Conservation (phyloP, 1,284 basidiomycete species). For the Marasmius oreades region DNA sequence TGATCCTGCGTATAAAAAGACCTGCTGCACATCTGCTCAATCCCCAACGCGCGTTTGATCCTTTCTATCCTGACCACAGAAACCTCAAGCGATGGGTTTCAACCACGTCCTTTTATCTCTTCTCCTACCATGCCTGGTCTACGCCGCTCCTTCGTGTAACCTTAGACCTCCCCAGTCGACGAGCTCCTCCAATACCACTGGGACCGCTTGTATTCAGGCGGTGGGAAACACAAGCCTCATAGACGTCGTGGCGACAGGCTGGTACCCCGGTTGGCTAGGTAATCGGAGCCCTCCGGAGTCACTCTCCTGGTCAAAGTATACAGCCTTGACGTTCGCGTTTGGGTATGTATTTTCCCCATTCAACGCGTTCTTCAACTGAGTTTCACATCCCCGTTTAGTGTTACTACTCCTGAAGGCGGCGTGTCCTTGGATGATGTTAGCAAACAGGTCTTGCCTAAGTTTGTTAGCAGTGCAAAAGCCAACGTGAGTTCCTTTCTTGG, state of each 20-base stretch:
- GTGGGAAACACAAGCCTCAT: not conserved
- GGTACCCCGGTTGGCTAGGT: conserved; percentile 58
- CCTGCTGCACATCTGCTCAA: too few species aligned
- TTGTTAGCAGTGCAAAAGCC: conserved; percentile 47
- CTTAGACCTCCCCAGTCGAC: not conserved
- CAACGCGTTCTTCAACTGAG: too few species aligned
- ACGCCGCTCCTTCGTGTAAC: not conserved
- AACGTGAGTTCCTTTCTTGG: conserved; percentile 48
- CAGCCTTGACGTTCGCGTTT: conserved; percentile 53
- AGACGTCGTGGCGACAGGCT: conserved; percentile 40
- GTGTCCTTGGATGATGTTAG: conserved; percentile 40
- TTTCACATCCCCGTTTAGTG: too few species aligned
- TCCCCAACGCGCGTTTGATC: too few species aligned
- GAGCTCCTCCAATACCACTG: too few species aligned
- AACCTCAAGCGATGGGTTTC: not conserved
- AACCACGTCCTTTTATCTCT: not conserved
- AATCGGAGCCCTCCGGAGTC: conserved; percentile 35
- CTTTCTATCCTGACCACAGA: too few species aligned
- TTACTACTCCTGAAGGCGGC: conserved; percentile 38
- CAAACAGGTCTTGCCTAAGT: conserved; percentile 39
- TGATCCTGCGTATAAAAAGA: not conserved
- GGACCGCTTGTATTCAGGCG: not conserved
- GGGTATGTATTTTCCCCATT: conserved; percentile 41
- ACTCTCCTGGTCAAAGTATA: conserved; percentile 57
- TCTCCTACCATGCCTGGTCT: not conserved